Evolutionary conservation across 805 yeast genomes (phyloP).

Genomic region (Candida railenensis): DNA sequence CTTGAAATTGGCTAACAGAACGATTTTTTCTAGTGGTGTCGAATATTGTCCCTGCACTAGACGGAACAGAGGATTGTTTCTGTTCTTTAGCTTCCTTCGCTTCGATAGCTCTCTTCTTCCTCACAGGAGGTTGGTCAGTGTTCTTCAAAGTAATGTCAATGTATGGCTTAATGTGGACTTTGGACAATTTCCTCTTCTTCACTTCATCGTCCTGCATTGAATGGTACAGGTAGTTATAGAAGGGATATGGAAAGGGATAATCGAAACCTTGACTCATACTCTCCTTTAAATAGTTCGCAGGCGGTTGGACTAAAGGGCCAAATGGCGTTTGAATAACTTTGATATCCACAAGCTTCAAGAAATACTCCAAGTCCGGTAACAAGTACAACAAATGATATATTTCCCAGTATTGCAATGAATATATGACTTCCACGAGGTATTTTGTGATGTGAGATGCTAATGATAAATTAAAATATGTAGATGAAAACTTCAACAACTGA

Average conservation of each 20-base stretch:
- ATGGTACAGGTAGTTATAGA: conserved; percentile 45
- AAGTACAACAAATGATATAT: conserved; percentile 36
- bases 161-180: conserved; percentile 32
- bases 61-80: not conserved
- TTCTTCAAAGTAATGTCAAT: conserved; percentile 33
- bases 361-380: conserved; percentile 31
- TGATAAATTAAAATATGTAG: conserved; percentile 36
- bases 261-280: conserved; percentile 40
- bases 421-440: conserved; percentile 36
- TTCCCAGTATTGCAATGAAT: conserved; percentile 44
- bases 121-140: conserved; percentile 7
- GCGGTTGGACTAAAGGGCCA: conserved; percentile 41
- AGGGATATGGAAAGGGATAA: conserved; percentile 46
- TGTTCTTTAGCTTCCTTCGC: not conserved
- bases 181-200: conserved; percentile 23
- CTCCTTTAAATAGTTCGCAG: conserved; percentile 33
- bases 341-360: conserved; percentile 32
- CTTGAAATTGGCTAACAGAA: not conserved
- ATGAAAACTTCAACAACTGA: conserved; percentile 25
- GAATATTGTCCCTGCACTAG: not conserved
- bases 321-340: conserved; percentile 34
- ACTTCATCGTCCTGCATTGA: conserved; percentile 24
- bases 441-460: conserved; percentile 40
- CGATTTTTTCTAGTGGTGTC: not conserved
- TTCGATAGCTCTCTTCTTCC: conserved; percentile 5